phyloP scores from a whole-genome alignment of 2,329 filamentous ascomycete species.

The Alternaria conjuncta region DNA sequence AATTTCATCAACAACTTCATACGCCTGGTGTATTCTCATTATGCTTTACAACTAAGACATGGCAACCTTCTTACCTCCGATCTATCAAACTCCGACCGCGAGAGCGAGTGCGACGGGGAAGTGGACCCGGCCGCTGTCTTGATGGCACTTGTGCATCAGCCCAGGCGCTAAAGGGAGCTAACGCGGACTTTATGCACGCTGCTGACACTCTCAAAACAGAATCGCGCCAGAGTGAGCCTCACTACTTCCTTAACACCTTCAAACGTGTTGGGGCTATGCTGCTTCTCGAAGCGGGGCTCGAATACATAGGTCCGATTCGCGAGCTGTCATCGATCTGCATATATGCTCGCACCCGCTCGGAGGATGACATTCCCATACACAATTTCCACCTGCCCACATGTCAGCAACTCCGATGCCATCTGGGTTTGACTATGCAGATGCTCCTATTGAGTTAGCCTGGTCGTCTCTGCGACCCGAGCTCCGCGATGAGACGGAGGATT shows the following conservation, averaged over 20 bases:
- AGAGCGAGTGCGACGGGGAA: not conserved
- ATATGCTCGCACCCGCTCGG: not conserved
- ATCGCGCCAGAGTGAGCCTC: not conserved
- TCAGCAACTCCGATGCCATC: not conserved
- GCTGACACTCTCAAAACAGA: constrained; percentile 3
- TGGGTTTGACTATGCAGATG: not conserved
- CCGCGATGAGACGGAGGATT: constrained; percentile 20
- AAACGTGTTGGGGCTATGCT: not conserved
- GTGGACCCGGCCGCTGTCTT: not conserved
- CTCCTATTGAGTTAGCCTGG: constrained; percentile 11
- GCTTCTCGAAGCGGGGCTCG: not conserved
- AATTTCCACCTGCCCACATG: not conserved
- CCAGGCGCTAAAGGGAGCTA: not conserved
- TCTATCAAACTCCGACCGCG: not conserved
- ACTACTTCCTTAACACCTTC: not conserved
- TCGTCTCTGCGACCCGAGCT: constrained; percentile 17
- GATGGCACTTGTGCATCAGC: not conserved
- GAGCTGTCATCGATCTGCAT: constrained; percentile 3
- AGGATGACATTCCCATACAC: not conserved
- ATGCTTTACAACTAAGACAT: not conserved
- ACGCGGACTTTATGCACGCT: constrained; percentile 7
- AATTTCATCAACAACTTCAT: not conserved
- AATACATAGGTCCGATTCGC: not conserved
- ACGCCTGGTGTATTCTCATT: not conserved
- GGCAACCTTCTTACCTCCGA: not conserved